Evolutionary conservation across 768 basidiomycete species (phyloP), one percentile per base, ranked within the genome.

Genomic region (Psilocybe sp.): DNA sequence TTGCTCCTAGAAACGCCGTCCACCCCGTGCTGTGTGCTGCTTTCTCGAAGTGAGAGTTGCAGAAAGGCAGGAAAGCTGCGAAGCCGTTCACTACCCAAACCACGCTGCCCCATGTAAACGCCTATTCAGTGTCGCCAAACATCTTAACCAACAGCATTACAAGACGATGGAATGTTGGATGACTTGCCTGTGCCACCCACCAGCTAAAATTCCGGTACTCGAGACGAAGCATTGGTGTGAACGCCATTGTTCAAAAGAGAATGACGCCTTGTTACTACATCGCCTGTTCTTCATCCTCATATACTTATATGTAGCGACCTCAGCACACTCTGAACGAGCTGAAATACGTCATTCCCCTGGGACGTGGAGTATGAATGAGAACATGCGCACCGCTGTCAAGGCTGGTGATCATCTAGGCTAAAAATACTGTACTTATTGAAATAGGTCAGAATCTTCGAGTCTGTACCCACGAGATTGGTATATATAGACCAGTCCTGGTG

Each of bases 61-160:
- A 31, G 46, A 77, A 68, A 0, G 81, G 81, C 4, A 81, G 70
- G 59, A 79, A 81, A 4, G 74, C 70, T 39, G 74, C 58, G 54
- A 81, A 81, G 11, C 80, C 81, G 57, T 84, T 83, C 43, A 80
- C 63, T 11, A 81, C 76, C 81, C 81, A 77, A 6, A 76, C 70
- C 9, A 73, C 62, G 42, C 70, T 74, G 31, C 78, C 77, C 14
- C 70, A 49, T 0, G 72, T 73, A 53, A 76, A 76, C 4, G 60
- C 54, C 73, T 72, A 23, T 4, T 15, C 32, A 40, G 14, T 36
- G 13, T 28, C 7, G 23, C 7, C 23, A 7, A 28, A 9, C 11
- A 31, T 31, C 46, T 35, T 18, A 40, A 33, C 5, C n/a, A 35
- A 39, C 31, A 13, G 42, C 1, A 36, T 15, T 16, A 33, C 5